phyloP scores from a whole-genome alignment of 2,329 filamentous ascomycete genomes.

The Beauveria brongniartii region DNA sequence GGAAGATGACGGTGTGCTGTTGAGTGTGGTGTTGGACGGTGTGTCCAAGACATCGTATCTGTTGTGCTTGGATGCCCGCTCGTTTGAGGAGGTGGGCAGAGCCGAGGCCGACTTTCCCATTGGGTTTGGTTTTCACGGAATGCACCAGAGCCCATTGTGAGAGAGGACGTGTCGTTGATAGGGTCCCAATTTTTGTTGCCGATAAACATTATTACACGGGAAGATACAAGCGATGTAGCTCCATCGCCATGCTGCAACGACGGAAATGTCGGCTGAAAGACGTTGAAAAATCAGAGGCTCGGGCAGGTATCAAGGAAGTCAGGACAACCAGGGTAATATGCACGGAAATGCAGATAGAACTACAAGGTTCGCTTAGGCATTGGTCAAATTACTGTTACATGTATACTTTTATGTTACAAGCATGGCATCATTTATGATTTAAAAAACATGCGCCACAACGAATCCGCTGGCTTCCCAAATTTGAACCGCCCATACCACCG shows the following conservation, averaged over 20 bases:
- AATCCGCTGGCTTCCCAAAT: conserved; percentile 31
- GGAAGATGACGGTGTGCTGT: conserved; percentile 56
- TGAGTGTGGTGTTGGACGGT: conserved; percentile 59
- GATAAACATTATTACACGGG: too few species aligned
- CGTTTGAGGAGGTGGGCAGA: conserved; percentile 55
- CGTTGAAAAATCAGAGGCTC: too few species aligned
- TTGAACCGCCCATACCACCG: conserved; percentile 36
- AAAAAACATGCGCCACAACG: conserved; percentile 41
- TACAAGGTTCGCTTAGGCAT: too few species aligned
- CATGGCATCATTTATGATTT: neutral
- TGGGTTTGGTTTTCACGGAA: conserved; percentile 58
- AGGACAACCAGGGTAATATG: too few species aligned
- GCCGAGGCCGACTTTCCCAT: conserved; percentile 55
- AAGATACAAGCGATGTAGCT: neutral
- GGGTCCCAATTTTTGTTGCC: too few species aligned
- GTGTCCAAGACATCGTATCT: conserved; percentile 52
- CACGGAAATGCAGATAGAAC: too few species aligned
- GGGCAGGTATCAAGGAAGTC: too few species aligned
- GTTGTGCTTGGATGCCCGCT: conserved; percentile 54
- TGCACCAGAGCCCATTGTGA: conserved; percentile 26
- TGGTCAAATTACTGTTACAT: neutral
- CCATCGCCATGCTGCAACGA: neutral
- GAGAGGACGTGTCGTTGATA: too few species aligned
- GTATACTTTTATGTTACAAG: neutral
- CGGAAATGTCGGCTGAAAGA: neutral